These are phyloP conservation scores for Pseudocercospora vitis DNA, from an alignment of 2,329 filamentous ascomycete genomes.

Conservation along the genomic window DNA sequence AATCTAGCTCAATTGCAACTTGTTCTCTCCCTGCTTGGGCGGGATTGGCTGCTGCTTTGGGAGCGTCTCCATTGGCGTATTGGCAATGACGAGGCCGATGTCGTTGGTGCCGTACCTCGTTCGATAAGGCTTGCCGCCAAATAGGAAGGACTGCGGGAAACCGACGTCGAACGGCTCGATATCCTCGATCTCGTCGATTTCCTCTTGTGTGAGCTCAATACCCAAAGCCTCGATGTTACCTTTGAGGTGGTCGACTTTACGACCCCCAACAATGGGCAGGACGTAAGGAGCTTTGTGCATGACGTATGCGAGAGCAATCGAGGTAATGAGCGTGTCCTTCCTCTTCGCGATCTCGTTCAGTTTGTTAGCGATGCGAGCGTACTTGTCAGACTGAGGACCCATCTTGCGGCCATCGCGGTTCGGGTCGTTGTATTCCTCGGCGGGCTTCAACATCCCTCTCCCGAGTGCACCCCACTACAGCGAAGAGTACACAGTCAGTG, in stretches of 20 bases:
- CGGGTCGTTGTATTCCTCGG: constrained; percentile 32
- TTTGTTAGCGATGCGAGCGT: constrained; percentile 54
- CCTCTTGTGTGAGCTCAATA: constrained; percentile 59
- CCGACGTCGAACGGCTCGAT: constrained; percentile 59
- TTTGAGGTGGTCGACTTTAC: constrained; percentile 68
- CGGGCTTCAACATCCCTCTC: constrained; percentile 18
- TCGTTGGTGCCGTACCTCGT: constrained; percentile 21
- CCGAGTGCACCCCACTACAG: constrained; percentile 54
- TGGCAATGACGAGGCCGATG: constrained; percentile 18
- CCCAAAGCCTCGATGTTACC: constrained; percentile 68
- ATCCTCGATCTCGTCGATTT: constrained; percentile 66
- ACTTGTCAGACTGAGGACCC: constrained; percentile 41
- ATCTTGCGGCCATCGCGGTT: constrained; percentile 40
- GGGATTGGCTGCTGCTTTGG: constrained; percentile 23
- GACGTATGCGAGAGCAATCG: constrained; percentile 52
- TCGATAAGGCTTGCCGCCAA: constrained; percentile 24
- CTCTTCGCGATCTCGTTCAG: constrained; percentile 61
- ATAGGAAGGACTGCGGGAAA: constrained; percentile 25
- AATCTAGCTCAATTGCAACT: constrained; percentile 13
- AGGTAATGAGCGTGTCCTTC: constrained; percentile 57
- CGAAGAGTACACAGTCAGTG: no score
- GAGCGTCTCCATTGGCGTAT: constrained; percentile 21
- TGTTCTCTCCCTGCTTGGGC: constrained; percentile 23
- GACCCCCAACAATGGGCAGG: constrained; percentile 70
- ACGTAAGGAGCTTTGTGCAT: constrained; percentile 41